Percentiles rank a stretch among this genome's conserved stretches.
These are phyloP conservation scores for Phytophthora pistaciae DNA, from an alignment of 352 stramenopile genomes.

Conservation along the genomic window DNA sequence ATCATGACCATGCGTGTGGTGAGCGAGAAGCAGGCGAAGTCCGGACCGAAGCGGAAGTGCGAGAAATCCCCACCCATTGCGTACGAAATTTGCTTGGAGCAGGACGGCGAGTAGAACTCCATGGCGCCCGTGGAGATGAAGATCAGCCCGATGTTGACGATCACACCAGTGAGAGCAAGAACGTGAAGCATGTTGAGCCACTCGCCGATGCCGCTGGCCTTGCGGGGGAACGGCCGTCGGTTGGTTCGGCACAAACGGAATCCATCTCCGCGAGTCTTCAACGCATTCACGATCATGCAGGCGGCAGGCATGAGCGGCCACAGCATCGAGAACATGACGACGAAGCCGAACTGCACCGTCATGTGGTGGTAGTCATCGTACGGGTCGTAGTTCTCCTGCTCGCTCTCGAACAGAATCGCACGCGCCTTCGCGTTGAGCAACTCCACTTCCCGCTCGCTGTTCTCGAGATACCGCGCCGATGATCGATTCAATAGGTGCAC, in stretches of 20 bases:
- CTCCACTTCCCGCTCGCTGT: constrained; percentile 69
- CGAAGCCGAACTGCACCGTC: constrained; percentile 87
- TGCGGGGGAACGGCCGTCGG: constrained; percentile 77
- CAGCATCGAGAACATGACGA: constrained; percentile 90
- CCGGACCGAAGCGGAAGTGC: constrained; percentile 76
- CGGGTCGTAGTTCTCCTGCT: constrained; percentile 83
- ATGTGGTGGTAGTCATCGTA: constrained; percentile 86
- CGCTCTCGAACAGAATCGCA: constrained; percentile 78
- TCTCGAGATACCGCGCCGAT: constrained; percentile 75
- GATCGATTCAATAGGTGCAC: constrained; percentile 66
- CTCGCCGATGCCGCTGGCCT: constrained; percentile 77
- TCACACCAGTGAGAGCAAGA: constrained; percentile 70
- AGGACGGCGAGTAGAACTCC: constrained; percentile 72
- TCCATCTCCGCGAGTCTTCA: constrained; percentile 82
- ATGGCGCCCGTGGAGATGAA: constrained; percentile 84
- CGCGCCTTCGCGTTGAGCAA: constrained; percentile 73
- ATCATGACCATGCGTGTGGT: constrained; percentile 86
- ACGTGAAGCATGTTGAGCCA: constrained; percentile 79
- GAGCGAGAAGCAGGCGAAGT: constrained; percentile 81
- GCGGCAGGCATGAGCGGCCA: constrained; percentile 83
- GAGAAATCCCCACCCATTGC: constrained; percentile 67
- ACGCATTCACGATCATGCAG: constrained; percentile 82
- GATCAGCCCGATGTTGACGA: constrained; percentile 81
- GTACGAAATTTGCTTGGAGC: constrained; percentile 58
- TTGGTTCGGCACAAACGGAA: constrained; percentile 81